Base-by-base conservation (phyloP, 2,329 filamentous ascomycete genomes). In the Penicillium sp. region DNA sequence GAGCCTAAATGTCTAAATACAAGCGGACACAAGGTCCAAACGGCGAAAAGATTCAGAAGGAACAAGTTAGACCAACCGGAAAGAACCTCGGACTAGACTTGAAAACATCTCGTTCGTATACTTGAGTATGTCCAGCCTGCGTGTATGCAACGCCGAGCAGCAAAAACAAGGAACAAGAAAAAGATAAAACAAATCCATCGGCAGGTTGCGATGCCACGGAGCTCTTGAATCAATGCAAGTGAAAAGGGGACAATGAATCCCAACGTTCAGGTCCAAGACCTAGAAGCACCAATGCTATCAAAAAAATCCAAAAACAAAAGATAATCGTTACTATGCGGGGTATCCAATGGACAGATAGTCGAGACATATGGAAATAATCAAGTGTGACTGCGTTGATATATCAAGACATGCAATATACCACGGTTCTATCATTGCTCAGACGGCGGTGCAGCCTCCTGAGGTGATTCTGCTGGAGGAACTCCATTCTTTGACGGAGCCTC, bases 291-390 rank as follows among this genome's bases (percentile, higher is more conserved):
- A 41, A 50, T 46, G 44, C 35, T 16, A 18, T 11, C 11, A 16
- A 45, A 43, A 48, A 35, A 24, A 11, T 3, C 30, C 22, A 30
- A 39, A 47, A 48, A 31, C 31, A 46, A 54, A 51, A 49, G 11
- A 43, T 38, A 54, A 35, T 52, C 35, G 44, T 58, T 63, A 61
- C 62, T 64, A 63, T 56, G 58, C 51, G 61, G 66, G 67, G 67
- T 69, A 69, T 69, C 65, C 66, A 59, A 57, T 56, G 47, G 52
- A 61, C 48, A 62, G 41, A 49, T 45, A 58, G 55, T 59, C 51
- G 50, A 60, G 55, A 56, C 60, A 63, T 57, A 61, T 55, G 50
- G 49, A 53, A 56, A 56, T 20, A 57, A 36, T 35, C 24, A 48
- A 45, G 22, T 11, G 44, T 28, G 25, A 27, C 13, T 18, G 24